These are phyloP conservation scores for Russula compacta DNA, from an alignment of 768 basidiomycete species.

Conservation along the genomic window DNA sequence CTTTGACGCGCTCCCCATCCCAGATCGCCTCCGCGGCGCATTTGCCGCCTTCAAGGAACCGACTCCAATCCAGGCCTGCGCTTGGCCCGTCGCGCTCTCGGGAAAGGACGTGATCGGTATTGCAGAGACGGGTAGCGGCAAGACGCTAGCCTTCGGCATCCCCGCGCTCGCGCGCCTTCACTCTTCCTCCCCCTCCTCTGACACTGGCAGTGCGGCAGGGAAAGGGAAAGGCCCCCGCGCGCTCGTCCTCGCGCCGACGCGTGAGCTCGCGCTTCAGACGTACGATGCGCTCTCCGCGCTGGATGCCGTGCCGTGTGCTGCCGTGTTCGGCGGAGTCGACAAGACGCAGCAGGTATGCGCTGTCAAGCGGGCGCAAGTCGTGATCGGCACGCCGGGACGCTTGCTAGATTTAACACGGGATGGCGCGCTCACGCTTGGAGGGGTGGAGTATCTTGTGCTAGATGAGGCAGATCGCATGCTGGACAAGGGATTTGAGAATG, in stretches of 20 bases:
- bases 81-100: conserved; percentile 82
- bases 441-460: conserved; percentile 84
- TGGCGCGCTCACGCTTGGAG: conserved; percentile 76
- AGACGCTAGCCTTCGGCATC: conserved; percentile 93
- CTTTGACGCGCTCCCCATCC: conserved; percentile 67
- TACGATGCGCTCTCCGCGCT: conserved; percentile 72
- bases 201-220: conserved; percentile 23
- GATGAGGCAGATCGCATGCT: conserved; percentile 99
- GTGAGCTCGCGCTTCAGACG: conserved; percentile 93
- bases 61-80: conserved; percentile 91
- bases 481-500: conserved; percentile 97
- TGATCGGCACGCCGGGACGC: conserved; percentile 94
- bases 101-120: conserved; percentile 90
- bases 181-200: conserved; percentile 25
- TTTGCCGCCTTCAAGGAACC: conserved; percentile 75
- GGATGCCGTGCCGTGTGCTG: conserved; percentile 73
- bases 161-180: conserved; percentile 73
- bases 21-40: conserved; percentile 47
- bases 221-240: conserved; percentile 29
- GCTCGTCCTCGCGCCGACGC: conserved; percentile 87
- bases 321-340: conserved; percentile 91
- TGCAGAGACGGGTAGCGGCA: conserved; percentile 96
- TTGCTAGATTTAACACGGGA: conserved; percentile 88
- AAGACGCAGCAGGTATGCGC: conserved; percentile 74
- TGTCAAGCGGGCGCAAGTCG: conserved; percentile 59